Percentiles rank a stretch among this genome's conserved stretches.
These are phyloP conservation scores for Candida rishiriensis DNA, from an alignment of 805 yeast species.

Conservation along the genomic window DNA sequence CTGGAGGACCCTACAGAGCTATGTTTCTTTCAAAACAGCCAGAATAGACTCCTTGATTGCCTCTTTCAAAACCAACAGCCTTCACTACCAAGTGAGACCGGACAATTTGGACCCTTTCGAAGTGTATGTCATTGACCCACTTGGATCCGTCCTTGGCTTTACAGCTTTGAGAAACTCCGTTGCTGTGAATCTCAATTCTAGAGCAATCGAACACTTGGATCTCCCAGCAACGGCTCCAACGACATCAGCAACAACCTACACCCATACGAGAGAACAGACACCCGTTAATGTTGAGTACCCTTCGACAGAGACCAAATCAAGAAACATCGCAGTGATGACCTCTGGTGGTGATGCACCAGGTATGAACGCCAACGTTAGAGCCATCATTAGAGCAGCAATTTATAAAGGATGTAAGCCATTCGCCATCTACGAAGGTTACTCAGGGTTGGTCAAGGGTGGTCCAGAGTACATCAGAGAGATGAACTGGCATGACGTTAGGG, in stretches of 20 bases:
- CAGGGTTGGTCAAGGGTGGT: slow-evolving; percentile 68
- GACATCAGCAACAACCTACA: not conserved
- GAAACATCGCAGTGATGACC: slow-evolving; percentile 61
- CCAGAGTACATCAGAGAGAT: slow-evolving; percentile 49
- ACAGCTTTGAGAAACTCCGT: slow-evolving; percentile 57
- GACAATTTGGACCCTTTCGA: slow-evolving; percentile 71
- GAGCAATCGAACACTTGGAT: slow-evolving; percentile 7
- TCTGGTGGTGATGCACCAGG: slow-evolving; percentile 84
- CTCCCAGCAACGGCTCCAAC: not conserved
- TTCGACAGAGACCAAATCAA: not conserved
- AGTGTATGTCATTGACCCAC: slow-evolving; percentile 74
- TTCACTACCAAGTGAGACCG: slow-evolving; percentile 58
- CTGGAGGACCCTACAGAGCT: slow-evolving; percentile 46
- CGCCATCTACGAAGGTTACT: slow-evolving; percentile 71
- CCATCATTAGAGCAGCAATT: slow-evolving; percentile 67
- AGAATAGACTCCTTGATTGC: slow-evolving; percentile 36
- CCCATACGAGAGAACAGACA: not conserved
- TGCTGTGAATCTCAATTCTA: slow-evolving; percentile 21
- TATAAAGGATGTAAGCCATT: slow-evolving; percentile 59
- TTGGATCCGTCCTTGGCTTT: slow-evolving; percentile 80
- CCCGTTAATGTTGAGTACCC: not conserved
- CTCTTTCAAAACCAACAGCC: slow-evolving; percentile 27
- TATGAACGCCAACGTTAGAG: slow-evolving; percentile 73
- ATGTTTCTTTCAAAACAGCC: slow-evolving; percentile 42
- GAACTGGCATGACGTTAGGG: slow-evolving; percentile 71